phyloP scores from a whole-genome alignment of 305 asterid genomes.

The Fraxinus xanthoxyloides region DNA sequence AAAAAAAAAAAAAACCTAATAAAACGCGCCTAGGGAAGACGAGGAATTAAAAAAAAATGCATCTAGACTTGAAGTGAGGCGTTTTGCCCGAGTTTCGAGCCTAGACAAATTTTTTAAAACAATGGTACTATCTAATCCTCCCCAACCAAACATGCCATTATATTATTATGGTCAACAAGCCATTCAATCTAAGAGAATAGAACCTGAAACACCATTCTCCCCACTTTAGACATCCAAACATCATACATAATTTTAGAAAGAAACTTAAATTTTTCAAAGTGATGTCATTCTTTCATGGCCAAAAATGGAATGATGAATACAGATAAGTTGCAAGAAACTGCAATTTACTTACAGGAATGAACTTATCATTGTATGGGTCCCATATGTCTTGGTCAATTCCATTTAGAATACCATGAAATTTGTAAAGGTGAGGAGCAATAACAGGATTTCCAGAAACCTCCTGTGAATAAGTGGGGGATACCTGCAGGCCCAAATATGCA shows the following conservation, averaged over 20 bases:
- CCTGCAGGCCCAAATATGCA: conserved; percentile 47
- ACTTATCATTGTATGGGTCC: conserved; percentile 94
- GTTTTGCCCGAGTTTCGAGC: neutral
- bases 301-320: conserved; percentile 1
- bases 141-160: neutral
- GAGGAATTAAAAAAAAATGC: neutral
- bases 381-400: conserved; percentile 99
- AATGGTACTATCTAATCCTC: neutral
- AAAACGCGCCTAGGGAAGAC: neutral
- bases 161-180: neutral
- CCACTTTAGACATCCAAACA: conserved; percentile 2
- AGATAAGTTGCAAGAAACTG: conserved; percentile 7
- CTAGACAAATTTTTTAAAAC: neutral
- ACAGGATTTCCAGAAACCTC: conserved; percentile 82
- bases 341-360: conserved; percentile 72
- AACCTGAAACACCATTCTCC: neutral
- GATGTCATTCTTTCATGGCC: neutral
- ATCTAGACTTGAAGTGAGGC: neutral
- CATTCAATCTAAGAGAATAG: neutral
- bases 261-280: conserved; percentile 4
- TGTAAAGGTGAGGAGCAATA: conserved; percentile 73
- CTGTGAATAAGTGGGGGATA: conserved; percentile 86
- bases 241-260: conserved; percentile 2
- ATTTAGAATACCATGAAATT: conserved; percentile 92
- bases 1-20: neutral